A percentile compares a stretch with the other conserved stretches of the same genome.
These are phyloP conservation scores for Penicillium sp. DNA, from an alignment of 2,329 filamentous ascomycete species.

Conservation along the genomic window DNA sequence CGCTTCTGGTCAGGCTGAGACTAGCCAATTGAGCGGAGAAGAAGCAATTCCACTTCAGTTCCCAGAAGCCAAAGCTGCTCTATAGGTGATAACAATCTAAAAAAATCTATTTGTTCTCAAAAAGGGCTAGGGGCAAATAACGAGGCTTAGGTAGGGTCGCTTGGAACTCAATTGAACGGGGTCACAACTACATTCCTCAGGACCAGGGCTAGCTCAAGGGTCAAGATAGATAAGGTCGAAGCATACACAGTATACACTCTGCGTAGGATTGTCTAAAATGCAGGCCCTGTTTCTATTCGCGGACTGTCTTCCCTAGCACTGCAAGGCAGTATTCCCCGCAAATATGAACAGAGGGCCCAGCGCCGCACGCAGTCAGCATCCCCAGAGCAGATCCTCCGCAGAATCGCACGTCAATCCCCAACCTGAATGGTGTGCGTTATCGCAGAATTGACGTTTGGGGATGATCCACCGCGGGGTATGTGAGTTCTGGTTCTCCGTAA, in stretches of 20 bases:
- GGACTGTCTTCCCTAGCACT: slow-evolving; percentile 3
- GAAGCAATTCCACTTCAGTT: no score
- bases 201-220: not conserved
- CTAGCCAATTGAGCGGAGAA: not conserved
- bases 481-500: not conserved
- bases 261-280: not conserved
- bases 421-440: slow-evolving; percentile 7
- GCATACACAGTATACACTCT: not conserved
- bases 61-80: no score
- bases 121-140: no score
- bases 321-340: slow-evolving; percentile 6
- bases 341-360: slow-evolving; percentile 10
- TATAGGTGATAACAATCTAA: no score
- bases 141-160: not conserved
- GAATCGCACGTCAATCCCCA: slow-evolving; percentile 2
- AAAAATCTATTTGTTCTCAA: no score
- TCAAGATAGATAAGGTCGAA: slow-evolving; percentile 7
- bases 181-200: slow-evolving; percentile 10
- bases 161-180: not conserved
- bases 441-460: not conserved
- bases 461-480: slow-evolving; percentile 13
- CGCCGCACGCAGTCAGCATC: slow-evolving; percentile 14
- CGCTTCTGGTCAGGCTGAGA: not conserved
- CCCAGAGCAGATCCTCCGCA: slow-evolving; percentile 11
- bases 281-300: slow-evolving; percentile 4